These are phyloP conservation scores for Tolypocladium cylindrosporum DNA, from an alignment of 2,329 filamentous ascomycete genomes.

Conservation along the genomic window DNA sequence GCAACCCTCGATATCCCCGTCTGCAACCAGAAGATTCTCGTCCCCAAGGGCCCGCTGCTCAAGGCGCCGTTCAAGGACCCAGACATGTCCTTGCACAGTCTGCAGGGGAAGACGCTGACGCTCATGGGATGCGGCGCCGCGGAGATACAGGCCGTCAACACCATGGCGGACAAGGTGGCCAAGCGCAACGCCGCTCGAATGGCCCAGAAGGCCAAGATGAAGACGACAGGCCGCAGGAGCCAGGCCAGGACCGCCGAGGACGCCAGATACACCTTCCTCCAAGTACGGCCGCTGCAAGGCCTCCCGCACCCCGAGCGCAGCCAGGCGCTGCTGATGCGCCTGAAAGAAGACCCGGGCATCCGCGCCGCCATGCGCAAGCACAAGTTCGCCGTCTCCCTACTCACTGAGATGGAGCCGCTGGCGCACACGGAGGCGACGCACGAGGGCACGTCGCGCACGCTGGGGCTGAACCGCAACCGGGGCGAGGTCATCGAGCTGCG, in stretches of 20 bases:
- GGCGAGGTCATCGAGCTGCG: constrained; percentile 88
- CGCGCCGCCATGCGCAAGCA: constrained; percentile 74
- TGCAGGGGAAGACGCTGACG: constrained; percentile 50
- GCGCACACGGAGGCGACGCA: constrained; percentile 64
- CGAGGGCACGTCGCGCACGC: constrained; percentile 61
- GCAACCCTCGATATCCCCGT: constrained; percentile 46
- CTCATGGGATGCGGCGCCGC: constrained; percentile 53
- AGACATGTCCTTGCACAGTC: constrained; percentile 33
- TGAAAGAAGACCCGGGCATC: constrained; percentile 79
- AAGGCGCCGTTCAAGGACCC: constrained; percentile 55
- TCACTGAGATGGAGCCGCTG: constrained; percentile 93
- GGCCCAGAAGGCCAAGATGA: constrained; percentile 18
- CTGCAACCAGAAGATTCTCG: constrained; percentile 59
- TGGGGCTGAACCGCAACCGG: constrained; percentile 78
- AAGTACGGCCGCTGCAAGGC: constrained; percentile 63
- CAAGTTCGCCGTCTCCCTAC: constrained; percentile 70
- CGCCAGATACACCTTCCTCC: constrained; percentile 69
- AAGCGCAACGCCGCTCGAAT: constrained; percentile 33
- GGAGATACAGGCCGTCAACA: constrained; percentile 47
- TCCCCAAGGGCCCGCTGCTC: constrained; percentile 54
- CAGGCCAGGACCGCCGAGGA: constrained; percentile 32
- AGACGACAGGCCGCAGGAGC: constrained; percentile 6
- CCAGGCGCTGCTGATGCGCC: constrained; percentile 59
- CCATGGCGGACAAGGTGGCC: constrained; percentile 37
- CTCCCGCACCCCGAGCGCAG: constrained; percentile 68